A percentile compares a stretch with the other conserved stretches of the same genome.
These are phyloP conservation scores for Amorphotheca resinae DNA, from an alignment of 495 filamentous ascomycete species.

Conservation along the genomic window DNA sequence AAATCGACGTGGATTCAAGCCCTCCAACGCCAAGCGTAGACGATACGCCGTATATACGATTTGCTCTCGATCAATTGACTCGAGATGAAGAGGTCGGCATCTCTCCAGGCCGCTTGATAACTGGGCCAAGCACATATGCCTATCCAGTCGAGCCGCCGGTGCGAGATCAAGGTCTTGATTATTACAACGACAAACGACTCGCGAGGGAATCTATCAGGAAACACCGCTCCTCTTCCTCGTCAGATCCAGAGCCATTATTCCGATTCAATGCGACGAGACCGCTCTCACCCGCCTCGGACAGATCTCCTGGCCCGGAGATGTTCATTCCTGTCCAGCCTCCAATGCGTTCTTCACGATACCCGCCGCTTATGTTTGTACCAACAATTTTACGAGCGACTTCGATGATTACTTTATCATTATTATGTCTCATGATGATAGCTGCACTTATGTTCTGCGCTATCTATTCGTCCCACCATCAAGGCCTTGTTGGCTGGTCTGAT, in stretches of 20 bases:
- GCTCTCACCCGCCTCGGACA: constrained; percentile 6
- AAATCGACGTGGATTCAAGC: constrained; percentile 16
- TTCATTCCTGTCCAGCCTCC: constrained; percentile 18
- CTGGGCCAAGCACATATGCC: constrained; percentile 28
- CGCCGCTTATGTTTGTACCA: constrained; percentile 30
- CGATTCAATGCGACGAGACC: constrained; percentile 17
- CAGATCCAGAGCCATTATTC: constrained; percentile 15
- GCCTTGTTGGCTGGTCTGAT: constrained; percentile 51
- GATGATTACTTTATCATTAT: constrained; percentile 41
- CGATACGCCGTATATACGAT: constrained; percentile 58
- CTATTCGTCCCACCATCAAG: constrained; percentile 49
- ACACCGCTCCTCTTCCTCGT: constrained; percentile 14
- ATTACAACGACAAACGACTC: constrained; percentile 11
- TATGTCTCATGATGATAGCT: constrained; percentile 58
- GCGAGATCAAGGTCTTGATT: constrained; percentile 37
- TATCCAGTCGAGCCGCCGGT: constrained; percentile 38
- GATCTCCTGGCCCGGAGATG: constrained; percentile 7
- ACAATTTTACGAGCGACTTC: constrained; percentile 49
- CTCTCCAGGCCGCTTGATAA: constrained; percentile 17
- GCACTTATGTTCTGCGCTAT: constrained; percentile 62
- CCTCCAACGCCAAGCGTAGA: constrained; percentile 47
- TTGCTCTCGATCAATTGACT: constrained; percentile 62
- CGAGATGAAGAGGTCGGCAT: constrained; percentile 42
- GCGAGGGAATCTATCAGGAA: constrained; percentile 17
- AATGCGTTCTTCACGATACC: constrained; percentile 8